These are phyloP conservation scores for Fusarium compactum DNA, from an alignment of 2,329 filamentous ascomycete genomes.

Conservation along the genomic window DNA sequence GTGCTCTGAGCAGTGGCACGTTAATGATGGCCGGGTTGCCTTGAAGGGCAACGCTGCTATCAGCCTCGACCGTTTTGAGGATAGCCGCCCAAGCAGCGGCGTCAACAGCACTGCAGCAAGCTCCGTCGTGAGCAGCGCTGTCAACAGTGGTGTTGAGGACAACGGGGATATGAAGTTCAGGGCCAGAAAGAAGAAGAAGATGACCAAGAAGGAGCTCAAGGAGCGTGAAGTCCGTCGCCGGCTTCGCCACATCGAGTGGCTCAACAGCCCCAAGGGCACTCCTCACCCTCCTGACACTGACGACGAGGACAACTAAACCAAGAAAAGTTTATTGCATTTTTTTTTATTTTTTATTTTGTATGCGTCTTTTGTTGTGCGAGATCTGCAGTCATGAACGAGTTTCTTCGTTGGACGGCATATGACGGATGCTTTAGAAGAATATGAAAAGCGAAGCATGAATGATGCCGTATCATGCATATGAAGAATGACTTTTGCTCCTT, in stretches of 20 bases:
- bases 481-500: slow-evolving; percentile 30
- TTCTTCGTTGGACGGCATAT: slow-evolving; percentile 18
- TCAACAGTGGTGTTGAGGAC: slow-evolving; percentile 88
- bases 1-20: slow-evolving; percentile 96
- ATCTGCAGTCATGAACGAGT: slow-evolving; percentile 22
- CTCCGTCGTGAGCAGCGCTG: slow-evolving; percentile 67
- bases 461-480: slow-evolving; percentile 29
- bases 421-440: slow-evolving; percentile 24
- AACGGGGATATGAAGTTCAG: slow-evolving; percentile 86
- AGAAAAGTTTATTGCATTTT: slow-evolving; percentile 23
- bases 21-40: slow-evolving; percentile 87
- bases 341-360: slow-evolving; percentile 8
- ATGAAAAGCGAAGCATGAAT: slow-evolving; percentile 13
- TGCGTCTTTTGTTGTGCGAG: slow-evolving; percentile 12
- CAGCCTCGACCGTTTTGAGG: slow-evolving; percentile 86
- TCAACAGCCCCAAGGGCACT: slow-evolving; percentile 88
- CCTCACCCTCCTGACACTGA: slow-evolving; percentile 82
- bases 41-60: slow-evolving; percentile 83
- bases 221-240: slow-evolving; percentile 89
- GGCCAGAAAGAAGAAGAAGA: slow-evolving; percentile 96
- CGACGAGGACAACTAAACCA: slow-evolving; percentile 69
- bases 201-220: slow-evolving; percentile 96
- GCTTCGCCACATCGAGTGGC: slow-evolving; percentile 86
- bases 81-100: slow-evolving; percentile 73
- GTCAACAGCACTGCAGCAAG: slow-evolving; percentile 67